Conservation (phyloP, 2,329 filamentous ascomycete species). For the Helotiales sp. region DNA sequence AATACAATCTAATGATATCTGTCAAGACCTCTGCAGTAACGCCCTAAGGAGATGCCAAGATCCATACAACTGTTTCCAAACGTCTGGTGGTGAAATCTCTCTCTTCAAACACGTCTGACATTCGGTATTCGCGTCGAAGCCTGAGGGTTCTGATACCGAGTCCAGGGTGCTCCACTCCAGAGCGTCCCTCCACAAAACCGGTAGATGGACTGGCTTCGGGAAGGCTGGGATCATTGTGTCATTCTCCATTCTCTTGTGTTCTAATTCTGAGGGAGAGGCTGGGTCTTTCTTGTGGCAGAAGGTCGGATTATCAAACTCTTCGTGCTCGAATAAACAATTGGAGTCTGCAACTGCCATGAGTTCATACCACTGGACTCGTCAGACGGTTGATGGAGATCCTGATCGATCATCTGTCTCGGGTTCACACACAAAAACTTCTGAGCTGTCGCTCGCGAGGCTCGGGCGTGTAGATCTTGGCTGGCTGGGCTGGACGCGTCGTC, state of each 20-base stretch:
- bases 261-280: neutral
- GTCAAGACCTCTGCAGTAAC: neutral
- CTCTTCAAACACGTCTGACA: neutral
- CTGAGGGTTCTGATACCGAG: no score
- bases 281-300: no score
- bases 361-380: neutral
- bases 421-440: neutral
- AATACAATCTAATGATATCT: neutral
- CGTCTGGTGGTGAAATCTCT: neutral
- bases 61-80: neutral
- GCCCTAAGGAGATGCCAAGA: neutral
- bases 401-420: no score
- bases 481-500: no score
- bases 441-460: no score
- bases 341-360: neutral
- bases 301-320: no score
- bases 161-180: no score
- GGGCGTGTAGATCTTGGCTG: no score
- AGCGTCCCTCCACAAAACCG: neutral
- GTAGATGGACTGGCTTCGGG: neutral
- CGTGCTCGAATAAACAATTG: no score
- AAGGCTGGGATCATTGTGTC: neutral
- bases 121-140: neutral
- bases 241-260: neutral
- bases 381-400: neutral